Base-by-base conservation (phyloP, 1,139 yeast species). In the Scheffersomyces segobiensis region DNA sequence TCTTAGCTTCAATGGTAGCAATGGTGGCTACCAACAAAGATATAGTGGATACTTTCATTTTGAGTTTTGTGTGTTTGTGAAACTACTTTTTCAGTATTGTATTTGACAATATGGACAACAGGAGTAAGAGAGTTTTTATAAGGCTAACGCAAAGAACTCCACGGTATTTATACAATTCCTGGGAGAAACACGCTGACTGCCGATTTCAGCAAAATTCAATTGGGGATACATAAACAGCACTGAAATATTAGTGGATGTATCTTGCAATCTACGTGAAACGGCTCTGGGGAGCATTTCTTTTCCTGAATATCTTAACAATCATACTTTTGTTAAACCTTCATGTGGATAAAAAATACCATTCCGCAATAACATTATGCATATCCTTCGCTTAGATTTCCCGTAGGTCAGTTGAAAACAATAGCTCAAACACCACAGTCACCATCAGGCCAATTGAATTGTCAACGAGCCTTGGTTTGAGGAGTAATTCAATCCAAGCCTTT, bases 31-130 rank as follows among this genome's bases (percentile, higher is more conserved):
- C 59, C 24, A 60, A 53, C 51, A 64, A 56, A 49, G 67, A 61
- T 52, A 65, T 50, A 52, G 57, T 57, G 53, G 67, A 58, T 57
- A 58, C 50, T 58, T 63, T 65, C 68, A 65, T 65, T 54, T 20
- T 60, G 54, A 14, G 12, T 14, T 32, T 32, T 14, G 17, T 7
- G 42, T 32, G 14, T 7, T 32, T 10, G 42, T 32, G 42, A 32
- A 5, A 32, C 42, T 24, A 24, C 26, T 7, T 26, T 26, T 26
- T 26, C 39, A 26, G 39, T 26, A 26, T 26, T 32, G 42, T 32
- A 12, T 32, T 32, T 12, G 42, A 32, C 42, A 32, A 32, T 32
- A 32, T 32, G 42, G 42, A 32, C 17, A 32, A 32, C 42, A 32
- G 42, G 5, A 8, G 42, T 32, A 32, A 32, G 14, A 3, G 17